A percentile compares a stretch with the other conserved stretches of the same genome.
Evolutionary conservation across 2,329 filamentous ascomycete genomes (phyloP).

Genomic region (Sporothrix euskadiensis): DNA sequence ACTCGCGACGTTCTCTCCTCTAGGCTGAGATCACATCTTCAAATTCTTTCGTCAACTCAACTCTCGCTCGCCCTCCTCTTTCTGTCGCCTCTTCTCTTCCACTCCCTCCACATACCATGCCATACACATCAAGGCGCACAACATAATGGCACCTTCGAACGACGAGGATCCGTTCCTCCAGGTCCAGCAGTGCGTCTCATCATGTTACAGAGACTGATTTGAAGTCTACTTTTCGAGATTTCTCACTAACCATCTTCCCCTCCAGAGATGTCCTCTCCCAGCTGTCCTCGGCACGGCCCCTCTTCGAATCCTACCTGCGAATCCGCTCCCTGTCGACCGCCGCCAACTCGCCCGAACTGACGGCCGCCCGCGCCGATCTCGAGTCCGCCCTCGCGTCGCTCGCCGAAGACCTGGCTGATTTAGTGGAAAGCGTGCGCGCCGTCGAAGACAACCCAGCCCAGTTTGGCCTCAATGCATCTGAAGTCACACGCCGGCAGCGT

Average conservation of each 20-base stretch:
- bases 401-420: constrained; percentile 82
- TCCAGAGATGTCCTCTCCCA: constrained; percentile 82
- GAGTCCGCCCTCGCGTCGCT: constrained; percentile 65
- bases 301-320: constrained; percentile 92
- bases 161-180: constrained; percentile 72
- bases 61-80: not conserved
- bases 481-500: constrained; percentile 75
- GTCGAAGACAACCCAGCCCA: constrained; percentile 84
- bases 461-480: constrained; percentile 80
- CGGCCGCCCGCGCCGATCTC: constrained; percentile 72
- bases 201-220: not conserved
- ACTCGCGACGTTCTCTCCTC: not conserved
- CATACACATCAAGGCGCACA: not conserved
- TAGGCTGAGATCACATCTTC: not conserved
- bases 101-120: not conserved
- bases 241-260: constrained; percentile 7
- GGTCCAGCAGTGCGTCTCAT: constrained; percentile 61
- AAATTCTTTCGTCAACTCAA: not conserved
- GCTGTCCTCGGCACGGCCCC: constrained; percentile 75
- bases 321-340: constrained; percentile 82
- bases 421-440: constrained; percentile 81
- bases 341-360: constrained; percentile 77
- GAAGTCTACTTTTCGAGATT: not conserved
- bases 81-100: not conserved
- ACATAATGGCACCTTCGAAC: constrained; percentile 67